Conservation (phyloP, 1,139 yeast genomes). For the Yamadazyma songkhlaensis region DNA sequence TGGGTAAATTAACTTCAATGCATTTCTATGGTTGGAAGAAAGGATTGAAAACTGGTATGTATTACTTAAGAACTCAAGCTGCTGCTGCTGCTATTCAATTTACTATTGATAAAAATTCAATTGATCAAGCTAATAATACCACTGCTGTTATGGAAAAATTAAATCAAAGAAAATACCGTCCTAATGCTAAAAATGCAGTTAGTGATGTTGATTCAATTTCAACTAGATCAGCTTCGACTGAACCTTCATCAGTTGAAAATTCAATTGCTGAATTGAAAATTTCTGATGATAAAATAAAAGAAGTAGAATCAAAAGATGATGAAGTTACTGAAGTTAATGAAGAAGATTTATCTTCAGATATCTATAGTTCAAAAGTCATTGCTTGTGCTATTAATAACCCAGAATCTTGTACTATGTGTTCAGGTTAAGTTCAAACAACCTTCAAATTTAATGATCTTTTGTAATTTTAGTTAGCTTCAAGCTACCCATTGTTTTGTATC, state of each 20-base stretch:
- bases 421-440: constrained; percentile 75
- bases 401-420: constrained; percentile 98
- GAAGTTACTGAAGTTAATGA: constrained; percentile 19
- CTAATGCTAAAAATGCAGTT: constrained; percentile 19
- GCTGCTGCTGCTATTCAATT: constrained; percentile 63
- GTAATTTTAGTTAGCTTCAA: constrained; percentile 3
- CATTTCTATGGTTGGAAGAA: constrained; percentile 64
- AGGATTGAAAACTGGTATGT: constrained; percentile 64
- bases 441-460: background rate
- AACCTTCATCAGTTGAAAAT: constrained; percentile 48
- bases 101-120: constrained; percentile 46
- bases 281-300: constrained; percentile 12
- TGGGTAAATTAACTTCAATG: constrained; percentile 58
- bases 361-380: constrained; percentile 87
- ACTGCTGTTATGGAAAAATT: constrained; percentile 56
- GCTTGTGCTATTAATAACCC: constrained; percentile 98
- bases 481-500: background rate
- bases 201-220: constrained; percentile 32
- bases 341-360: constrained; percentile 51
- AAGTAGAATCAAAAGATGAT: constrained; percentile 19
- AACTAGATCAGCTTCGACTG: constrained; percentile 38
- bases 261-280: constrained; percentile 46
- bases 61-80: constrained; percentile 60
- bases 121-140: constrained; percentile 44
- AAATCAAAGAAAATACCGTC: constrained; percentile 48